Evolutionary conservation across 2,329 filamentous ascomycete species (phyloP).

Genomic region (Cordyceps fumosorosea): DNA sequence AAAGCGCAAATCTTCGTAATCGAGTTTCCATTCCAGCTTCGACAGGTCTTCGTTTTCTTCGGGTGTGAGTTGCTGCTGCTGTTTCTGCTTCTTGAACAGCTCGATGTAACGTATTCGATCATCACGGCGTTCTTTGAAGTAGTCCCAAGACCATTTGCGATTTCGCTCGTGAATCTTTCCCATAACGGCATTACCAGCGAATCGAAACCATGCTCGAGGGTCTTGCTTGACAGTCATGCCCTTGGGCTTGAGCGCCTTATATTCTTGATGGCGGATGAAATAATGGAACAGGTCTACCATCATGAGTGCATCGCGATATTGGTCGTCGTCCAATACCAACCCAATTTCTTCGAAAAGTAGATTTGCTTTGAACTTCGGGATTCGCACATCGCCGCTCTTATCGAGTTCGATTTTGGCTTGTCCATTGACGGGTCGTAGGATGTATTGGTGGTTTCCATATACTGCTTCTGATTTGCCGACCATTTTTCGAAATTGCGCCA

Average conservation of each 20-base stretch:
- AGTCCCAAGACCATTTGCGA: conserved; percentile 90
- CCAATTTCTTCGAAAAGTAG: conserved; percentile 96
- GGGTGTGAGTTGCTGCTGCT: conserved; percentile 61
- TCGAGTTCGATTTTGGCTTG: conserved; percentile 92
- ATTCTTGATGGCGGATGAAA: conserved; percentile 95
- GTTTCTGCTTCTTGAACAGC: conserved; percentile 90
- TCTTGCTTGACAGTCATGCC: conserved; percentile 76
- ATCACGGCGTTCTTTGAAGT: conserved; percentile 86
- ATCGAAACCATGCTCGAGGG: conserved; percentile 84
- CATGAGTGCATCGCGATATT: conserved; percentile 96
- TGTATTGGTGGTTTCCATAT: conserved; percentile 71
- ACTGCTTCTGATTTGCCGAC: conserved; percentile 65
- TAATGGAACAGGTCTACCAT: conserved; percentile 98
- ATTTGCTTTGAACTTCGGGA: conserved; percentile 82
- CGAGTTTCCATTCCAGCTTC: conserved; percentile 76
- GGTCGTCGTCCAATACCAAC: conserved; percentile 92
- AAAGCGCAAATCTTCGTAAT: conserved; percentile 93
- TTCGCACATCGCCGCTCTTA: conserved; percentile 75
- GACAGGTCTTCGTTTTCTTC: conserved; percentile 68
- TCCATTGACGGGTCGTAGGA: conserved; percentile 90
- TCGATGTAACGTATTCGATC: conserved; percentile 84
- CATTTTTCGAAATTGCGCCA: conserved; percentile 69
- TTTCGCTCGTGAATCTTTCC: conserved; percentile 95
- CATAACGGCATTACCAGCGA: conserved; percentile 82
- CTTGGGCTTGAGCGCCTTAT: conserved; percentile 87